Percentiles rank a stretch among this genome's conserved stretches.
phyloP scores from a whole-genome alignment of 2,329 filamentous ascomycete species.

The Talaromyces sp. region DNA sequence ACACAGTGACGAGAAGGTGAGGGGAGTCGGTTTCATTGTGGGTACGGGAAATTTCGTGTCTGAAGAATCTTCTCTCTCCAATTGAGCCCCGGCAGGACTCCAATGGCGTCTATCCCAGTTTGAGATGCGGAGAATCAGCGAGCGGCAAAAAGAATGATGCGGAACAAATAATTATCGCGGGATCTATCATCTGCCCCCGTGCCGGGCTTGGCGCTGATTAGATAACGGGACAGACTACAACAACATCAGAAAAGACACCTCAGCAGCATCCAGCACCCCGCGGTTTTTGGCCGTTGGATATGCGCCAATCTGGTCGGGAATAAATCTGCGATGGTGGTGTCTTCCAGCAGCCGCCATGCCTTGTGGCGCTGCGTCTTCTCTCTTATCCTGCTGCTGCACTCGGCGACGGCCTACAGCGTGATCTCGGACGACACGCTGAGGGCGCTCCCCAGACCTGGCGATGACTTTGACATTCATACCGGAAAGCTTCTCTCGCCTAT shows the following conservation, averaged over 20 bases:
- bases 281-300: background rate
- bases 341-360: background rate
- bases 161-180: background rate
- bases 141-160: background rate
- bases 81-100: background rate
- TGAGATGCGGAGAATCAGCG: background rate
- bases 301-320: background rate
- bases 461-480: conserved; percentile 71
- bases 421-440: conserved; percentile 72
- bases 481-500: conserved; percentile 80
- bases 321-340: background rate
- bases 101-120: background rate
- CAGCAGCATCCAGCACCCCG: background rate
- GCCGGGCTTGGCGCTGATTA: conserved; percentile 2
- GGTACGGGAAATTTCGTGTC: background rate
- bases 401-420: conserved; percentile 46
- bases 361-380: conserved; percentile 5
- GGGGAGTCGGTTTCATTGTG: background rate
- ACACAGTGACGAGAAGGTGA: conserved; percentile 1
- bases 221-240: background rate
- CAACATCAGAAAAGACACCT: background rate
- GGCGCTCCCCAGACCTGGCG: conserved; percentile 63
- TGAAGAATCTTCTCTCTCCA: background rate
- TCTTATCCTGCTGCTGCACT: background rate
- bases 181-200: background rate